Percentiles rank a stretch among this genome's conserved stretches.
Evolutionary conservation across 495 filamentous ascomycete species (phyloP).

Genomic region (Hamigera avellanea): DNA sequence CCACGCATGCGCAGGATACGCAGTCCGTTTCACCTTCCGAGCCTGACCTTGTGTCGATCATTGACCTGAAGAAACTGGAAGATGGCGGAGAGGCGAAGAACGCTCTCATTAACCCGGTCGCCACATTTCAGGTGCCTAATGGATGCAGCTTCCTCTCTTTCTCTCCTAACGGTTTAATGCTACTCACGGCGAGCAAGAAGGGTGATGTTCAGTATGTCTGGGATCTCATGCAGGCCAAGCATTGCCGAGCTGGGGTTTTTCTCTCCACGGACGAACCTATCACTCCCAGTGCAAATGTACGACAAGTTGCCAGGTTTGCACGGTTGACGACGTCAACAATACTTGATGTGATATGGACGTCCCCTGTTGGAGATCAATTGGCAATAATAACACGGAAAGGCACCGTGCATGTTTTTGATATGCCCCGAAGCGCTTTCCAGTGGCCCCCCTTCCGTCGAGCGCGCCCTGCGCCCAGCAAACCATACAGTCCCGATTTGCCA

Average conservation of each 20-base stretch:
- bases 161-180: conserved; percentile 66
- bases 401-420: conserved; percentile 84
- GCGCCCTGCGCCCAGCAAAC: conserved; percentile 30
- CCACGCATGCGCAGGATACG: conserved; percentile 55
- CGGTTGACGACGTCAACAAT: conserved; percentile 85
- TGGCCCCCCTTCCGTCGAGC: conserved; percentile 78
- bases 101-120: conserved; percentile 46
- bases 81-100: conserved; percentile 26
- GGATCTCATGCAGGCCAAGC: conserved; percentile 65
- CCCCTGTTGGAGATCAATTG: conserved; percentile 65
- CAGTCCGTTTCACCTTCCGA: conserved; percentile 41
- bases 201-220: conserved; percentile 88
- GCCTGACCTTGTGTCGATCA: conserved; percentile 69
- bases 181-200: conserved; percentile 84
- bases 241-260: conserved; percentile 30
- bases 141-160: conserved; percentile 91
- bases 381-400: conserved; percentile 84
- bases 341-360: conserved; percentile 79
- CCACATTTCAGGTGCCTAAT: conserved; percentile 68
- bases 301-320: conserved; percentile 74
- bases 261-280: conserved; percentile 23
- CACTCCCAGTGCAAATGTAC: conserved; percentile 41
- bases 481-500: conserved; percentile 15
- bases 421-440: conserved; percentile 70
- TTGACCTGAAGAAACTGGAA: conserved; percentile 63